A percentile compares a stretch with the other conserved stretches of the same genome.
Evolutionary conservation across 1,284 basidiomycete genomes (phyloP).

Genomic region (Ganoderma boninense): DNA sequence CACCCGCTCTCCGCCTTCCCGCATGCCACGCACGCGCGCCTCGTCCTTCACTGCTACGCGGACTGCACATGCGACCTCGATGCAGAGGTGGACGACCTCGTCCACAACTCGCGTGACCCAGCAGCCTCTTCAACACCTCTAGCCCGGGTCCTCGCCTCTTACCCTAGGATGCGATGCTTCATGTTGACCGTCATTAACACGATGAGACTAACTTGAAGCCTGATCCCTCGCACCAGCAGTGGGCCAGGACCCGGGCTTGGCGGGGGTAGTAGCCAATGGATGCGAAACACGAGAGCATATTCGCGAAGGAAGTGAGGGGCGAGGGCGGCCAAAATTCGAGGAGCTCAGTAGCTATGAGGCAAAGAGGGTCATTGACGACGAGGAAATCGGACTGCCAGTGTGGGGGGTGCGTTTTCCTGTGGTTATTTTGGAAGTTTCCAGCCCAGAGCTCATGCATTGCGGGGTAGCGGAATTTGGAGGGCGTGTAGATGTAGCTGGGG

Average conservation of each 20-base stretch:
- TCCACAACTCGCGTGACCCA: not conserved
- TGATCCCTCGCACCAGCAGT: not conserved
- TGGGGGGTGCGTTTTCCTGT: not conserved
- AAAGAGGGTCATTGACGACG: not conserved
- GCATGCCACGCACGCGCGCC: not conserved
- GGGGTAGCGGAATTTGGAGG: not conserved
- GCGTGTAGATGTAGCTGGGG: not conserved
- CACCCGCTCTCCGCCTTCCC: not conserved
- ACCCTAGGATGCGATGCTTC: not conserved
- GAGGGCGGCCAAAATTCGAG: not conserved
- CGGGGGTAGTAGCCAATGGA: not conserved
- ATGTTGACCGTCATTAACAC: not conserved
- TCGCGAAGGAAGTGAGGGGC: not conserved
- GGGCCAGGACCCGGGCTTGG: not conserved
- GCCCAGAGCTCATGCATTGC: not conserved
- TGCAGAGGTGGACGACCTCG: not conserved
- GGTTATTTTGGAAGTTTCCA: not conserved
- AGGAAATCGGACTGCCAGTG: not conserved
- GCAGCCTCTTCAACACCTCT: no score
- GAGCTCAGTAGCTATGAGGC: not conserved
- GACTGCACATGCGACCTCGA: no score
- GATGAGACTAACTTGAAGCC: not conserved
- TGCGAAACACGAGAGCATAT: not conserved
- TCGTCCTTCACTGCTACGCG: not conserved
- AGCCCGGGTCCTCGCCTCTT: not conserved